These are phyloP conservation scores for Neurospora sublineolata DNA, from an alignment of 495 filamentous ascomycete species.

Conservation along the genomic window DNA sequence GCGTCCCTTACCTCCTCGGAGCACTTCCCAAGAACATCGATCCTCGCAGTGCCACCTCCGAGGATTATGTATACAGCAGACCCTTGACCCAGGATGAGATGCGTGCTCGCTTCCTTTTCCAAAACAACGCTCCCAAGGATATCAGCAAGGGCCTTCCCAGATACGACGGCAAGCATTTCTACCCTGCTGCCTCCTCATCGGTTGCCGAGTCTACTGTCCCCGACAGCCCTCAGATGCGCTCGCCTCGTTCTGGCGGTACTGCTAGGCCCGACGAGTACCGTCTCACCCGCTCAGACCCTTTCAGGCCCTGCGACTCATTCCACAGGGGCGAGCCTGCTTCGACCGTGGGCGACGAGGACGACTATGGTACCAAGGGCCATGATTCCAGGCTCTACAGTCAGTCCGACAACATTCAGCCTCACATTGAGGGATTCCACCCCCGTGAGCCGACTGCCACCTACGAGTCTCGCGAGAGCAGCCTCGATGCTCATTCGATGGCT, in stretches of 20 bases:
- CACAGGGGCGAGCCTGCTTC: slow-evolving; percentile 9
- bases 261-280: slow-evolving; percentile 9
- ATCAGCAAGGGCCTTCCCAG: slow-evolving; percentile 38
- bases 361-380: slow-evolving; percentile 7
- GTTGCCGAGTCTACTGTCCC: slow-evolving; percentile 19
- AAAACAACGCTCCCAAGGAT: slow-evolving; percentile 34
- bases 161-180: slow-evolving; percentile 47
- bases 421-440: background rate
- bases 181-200: slow-evolving; percentile 34
- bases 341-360: slow-evolving; percentile 11
- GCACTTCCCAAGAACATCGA: slow-evolving; percentile 27
- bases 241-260: slow-evolving; percentile 1
- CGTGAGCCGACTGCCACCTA: background rate
- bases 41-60: slow-evolving; percentile 18
- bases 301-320: slow-evolving; percentile 20
- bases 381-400: slow-evolving; percentile 14
- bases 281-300: slow-evolving; percentile 25
- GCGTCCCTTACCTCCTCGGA: slow-evolving; percentile 34
- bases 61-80: slow-evolving; percentile 36
- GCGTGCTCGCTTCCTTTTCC: slow-evolving; percentile 38
- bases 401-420: slow-evolving; percentile 5
- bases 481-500: slow-evolving; percentile 6
- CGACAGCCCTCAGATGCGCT: background rate
- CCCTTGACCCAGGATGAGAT: slow-evolving; percentile 37
- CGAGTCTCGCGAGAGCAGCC: slow-evolving; percentile 9